Evolutionary conservation across 257 asterid species (phyloP).

Genomic region (Penstemon barbatus): DNA sequence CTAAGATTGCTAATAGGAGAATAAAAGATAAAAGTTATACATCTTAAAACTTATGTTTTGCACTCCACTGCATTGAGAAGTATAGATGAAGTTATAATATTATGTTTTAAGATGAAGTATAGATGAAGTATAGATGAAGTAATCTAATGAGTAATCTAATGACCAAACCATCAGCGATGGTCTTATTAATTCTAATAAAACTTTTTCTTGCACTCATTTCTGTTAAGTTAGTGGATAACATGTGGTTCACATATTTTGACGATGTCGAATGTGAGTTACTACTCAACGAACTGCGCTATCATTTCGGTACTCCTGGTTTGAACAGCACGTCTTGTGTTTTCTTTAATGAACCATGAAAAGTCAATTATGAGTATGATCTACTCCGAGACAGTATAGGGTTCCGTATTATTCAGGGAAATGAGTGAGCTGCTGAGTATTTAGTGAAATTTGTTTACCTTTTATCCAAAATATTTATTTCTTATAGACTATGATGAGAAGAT

Average conservation of each 20-base stretch:
- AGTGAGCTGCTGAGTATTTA: conserved; percentile 13
- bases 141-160: background rate
- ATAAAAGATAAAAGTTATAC: background rate
- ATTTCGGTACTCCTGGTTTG: too few species aligned
- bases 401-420: background rate
- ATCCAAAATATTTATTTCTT: conserved; percentile 12
- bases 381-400: conserved; percentile 12
- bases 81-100: background rate
- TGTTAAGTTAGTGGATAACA: conserved; percentile 12
- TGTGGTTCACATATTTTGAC: conserved; percentile 10
- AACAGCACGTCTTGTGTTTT: conserved; percentile 1
- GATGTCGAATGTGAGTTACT: conserved; percentile 8
- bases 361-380: conserved; percentile 13
- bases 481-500: conserved; percentile 17
- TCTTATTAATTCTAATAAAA: background rate
- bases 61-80: background rate
- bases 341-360: conserved; percentile 2
- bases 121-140: too few species aligned
- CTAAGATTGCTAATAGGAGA: conserved; percentile 1
- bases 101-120: background rate
- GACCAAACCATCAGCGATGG: background rate
- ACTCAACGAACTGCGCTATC: too few species aligned
- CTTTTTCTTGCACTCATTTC: conserved; percentile 3
- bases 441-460: conserved; percentile 17
- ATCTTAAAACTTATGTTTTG: conserved; percentile 1